Base-by-base conservation (phyloP, 768 basidiomycete species). In the Cystofilobasidium bisporidii region DNA sequence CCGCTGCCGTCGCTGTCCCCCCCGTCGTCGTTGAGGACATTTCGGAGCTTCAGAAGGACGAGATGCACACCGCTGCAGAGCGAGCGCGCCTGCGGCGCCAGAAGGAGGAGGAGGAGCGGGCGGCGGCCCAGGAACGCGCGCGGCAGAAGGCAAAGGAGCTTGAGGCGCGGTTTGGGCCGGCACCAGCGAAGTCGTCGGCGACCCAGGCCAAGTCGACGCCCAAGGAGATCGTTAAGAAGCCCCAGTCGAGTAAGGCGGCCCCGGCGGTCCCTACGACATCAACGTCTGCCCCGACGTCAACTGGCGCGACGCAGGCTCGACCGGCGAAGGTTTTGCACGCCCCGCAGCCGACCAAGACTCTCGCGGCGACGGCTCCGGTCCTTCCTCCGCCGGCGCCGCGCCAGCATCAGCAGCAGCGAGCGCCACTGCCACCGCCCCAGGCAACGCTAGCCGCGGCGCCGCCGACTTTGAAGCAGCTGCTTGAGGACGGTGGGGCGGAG, bases 51-150 rank as follows among this genome's bases (percentile, higher is more conserved):
- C 63, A 69, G 32, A 64, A 69, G 63, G 63, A 61, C 57, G 68
- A 69, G 63, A 69, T 69, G 68, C 61, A 63, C 32, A 59, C 55
- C 9, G 68, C 68, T 1, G 68, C 68, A 1, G 63, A 69, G 50
- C 56, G 68, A 14, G 68, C 68, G 10, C 58, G 48, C 24, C 15
- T 48, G 63, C 43, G 68, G 26, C 28, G 68, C n/a, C 47, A 69
- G 40, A 55, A 47, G 40, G 68, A 64, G 36, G 68, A 69, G 33
- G 68, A 57, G 40, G 68, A 69, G 48, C 58, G 63, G 30, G 20
- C 32, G 50, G 63, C 63, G 17, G 63, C 63, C 2, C 43, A 24
- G 22, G 68, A 69, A 30, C 17, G 68, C 28, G 68, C 68, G 11
- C 59, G 41, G 50, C 41, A 45, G 26, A 69, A 69, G 63, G 68